These are phyloP conservation scores for Aspergillus tamarii DNA, from an alignment of 2,329 filamentous ascomycete genomes.

Conservation along the genomic window DNA sequence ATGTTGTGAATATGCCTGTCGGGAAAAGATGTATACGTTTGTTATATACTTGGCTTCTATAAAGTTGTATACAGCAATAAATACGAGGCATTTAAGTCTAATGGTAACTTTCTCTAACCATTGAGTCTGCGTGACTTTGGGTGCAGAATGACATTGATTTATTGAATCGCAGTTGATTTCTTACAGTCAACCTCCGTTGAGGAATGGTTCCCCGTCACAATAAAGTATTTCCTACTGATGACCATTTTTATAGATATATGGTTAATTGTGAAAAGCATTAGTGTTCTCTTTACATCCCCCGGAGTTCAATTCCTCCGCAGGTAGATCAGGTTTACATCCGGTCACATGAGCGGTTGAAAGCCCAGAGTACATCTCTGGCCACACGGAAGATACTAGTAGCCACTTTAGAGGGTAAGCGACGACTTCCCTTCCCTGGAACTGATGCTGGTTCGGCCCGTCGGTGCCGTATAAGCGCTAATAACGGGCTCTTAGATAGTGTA, in stretches of 20 bases:
- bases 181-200: too few relatives aligned
- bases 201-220: too few relatives aligned
- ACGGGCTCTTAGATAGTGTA: not conserved
- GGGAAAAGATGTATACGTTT: too few relatives aligned
- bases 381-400: not conserved
- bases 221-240: too few relatives aligned
- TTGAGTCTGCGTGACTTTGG: too few relatives aligned
- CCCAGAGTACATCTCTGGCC: not conserved
- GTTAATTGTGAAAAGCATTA: not conserved
- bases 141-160: too few relatives aligned
- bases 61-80: too few relatives aligned
- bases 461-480: not conserved
- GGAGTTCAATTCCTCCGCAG: not conserved
- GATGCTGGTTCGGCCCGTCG: not conserved
- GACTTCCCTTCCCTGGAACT: not conserved
- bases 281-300: not conserved
- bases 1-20: too few relatives aligned
- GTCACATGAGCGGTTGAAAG: not conserved
- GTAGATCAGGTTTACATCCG: not conserved
- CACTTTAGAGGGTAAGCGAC: not conserved
- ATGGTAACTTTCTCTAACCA: too few relatives aligned
- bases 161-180: too few relatives aligned
- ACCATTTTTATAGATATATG: not conserved
- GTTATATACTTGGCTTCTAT: too few relatives aligned
- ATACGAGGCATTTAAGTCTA: too few relatives aligned